Evolutionary conservation across 805 yeast genomes (phyloP), one percentile per base, ranked within the genome.

Genomic region (Wickerhamiella qilinensis): DNA sequence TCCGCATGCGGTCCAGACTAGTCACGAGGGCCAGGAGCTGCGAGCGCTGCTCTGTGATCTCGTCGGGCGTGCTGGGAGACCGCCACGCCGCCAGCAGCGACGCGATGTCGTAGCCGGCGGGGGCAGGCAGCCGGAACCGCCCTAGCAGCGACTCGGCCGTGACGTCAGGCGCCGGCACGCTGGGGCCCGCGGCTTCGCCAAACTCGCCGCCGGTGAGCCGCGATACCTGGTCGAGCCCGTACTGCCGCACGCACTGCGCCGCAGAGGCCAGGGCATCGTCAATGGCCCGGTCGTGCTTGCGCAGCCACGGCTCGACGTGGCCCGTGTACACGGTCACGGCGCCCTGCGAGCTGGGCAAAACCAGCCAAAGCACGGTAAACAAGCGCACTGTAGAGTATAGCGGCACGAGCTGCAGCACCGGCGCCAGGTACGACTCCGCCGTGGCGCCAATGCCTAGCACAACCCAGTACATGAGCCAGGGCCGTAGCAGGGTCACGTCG

Each of bases 401-500:
- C 2, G 91, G 88, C 15, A 77, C 43, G 29, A 67, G 45, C 24
- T 57, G 51, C 30, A 65, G 50, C n/a, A 80, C 37, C 17, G 70
- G 60, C 8, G 67, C 56, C 16, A 71, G 46, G 24, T 60, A 52
- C 33, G 67, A 60, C 41, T 67, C 69, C 11, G 58, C 46, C 1
- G 59, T 55, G 7, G 62, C 47, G 32, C 65, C 53, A 6, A 62
- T 45, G 3, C 76, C 67, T 38, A 67, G 56, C 1, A 78, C 73
- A 11, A 77, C 62, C 93, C 94, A 83, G 56, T 79, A 75, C 41
- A 65, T 58, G 27, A 69, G 56, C 71, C 76, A 68, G 9, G 68
- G 63, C 33, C 58, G 56, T 6, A 62, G 45, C n/a, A 53, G 50
- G 2, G 57, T 41, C 30, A 49, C 40, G 41, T 63, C 65, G 46